Evolutionary conservation across 2,329 filamentous ascomycete genomes (phyloP).

Genomic region (Hypoxylon sp.): DNA sequence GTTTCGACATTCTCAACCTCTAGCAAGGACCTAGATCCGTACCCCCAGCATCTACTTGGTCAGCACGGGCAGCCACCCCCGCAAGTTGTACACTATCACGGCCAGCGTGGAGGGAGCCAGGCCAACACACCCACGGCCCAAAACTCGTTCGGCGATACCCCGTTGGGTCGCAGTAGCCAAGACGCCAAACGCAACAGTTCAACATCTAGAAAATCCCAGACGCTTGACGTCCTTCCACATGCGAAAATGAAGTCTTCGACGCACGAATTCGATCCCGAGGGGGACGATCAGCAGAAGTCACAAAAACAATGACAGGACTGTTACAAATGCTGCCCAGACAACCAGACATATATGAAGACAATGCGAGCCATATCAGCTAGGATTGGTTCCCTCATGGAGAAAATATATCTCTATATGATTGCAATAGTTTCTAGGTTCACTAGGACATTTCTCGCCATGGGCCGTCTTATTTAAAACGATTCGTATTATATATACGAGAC

Average conservation of each 20-base stretch:
- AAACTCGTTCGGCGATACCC: conserved; percentile 64
- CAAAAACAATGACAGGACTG: conserved; percentile 20
- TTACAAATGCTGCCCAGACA: not conserved
- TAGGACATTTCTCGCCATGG: not conserved
- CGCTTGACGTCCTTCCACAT: conserved; percentile 59
- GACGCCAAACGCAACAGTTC: conserved; percentile 61
- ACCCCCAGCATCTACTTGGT: conserved; percentile 75
- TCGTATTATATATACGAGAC: conserved; percentile 3
- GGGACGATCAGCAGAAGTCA: conserved; percentile 41
- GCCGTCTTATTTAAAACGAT: not conserved
- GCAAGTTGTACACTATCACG: conserved; percentile 77
- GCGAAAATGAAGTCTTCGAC: conserved; percentile 54
- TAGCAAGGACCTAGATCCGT: conserved; percentile 77
- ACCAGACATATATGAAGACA: conserved; percentile 9
- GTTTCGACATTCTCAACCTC: conserved; percentile 79
- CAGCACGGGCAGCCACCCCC: conserved; percentile 74
- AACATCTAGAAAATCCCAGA: conserved; percentile 53
- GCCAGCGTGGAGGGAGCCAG: conserved; percentile 76
- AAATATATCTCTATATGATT: conserved; percentile 13
- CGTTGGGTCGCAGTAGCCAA: conserved; percentile 64
- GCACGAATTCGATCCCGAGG: conserved; percentile 39
- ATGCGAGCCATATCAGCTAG: not conserved
- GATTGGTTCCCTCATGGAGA: conserved; percentile 9
- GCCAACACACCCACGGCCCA: conserved; percentile 73
- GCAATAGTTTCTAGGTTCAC: not conserved